Conservation (phyloP, 106 monocot species). For the Platanthera guangdongensis region DNA sequence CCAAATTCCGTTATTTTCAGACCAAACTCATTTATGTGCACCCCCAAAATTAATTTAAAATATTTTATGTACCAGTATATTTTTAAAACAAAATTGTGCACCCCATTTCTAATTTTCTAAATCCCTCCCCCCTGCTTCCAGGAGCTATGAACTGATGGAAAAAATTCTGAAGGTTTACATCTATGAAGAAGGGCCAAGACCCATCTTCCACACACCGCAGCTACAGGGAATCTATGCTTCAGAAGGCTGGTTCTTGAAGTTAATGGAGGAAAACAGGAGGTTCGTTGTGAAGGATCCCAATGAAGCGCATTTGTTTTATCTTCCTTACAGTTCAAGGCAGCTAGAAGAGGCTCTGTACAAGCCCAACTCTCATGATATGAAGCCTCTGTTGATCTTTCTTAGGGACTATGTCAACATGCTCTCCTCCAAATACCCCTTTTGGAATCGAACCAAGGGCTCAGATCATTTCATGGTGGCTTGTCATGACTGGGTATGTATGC, state of each 20-base stretch:
- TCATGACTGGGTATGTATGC: constrained; percentile 65
- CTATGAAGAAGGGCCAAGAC: constrained; percentile 53
- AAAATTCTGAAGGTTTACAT: constrained; percentile 62
- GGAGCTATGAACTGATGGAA: constrained; percentile 90
- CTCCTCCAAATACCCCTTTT: constrained; percentile 55
- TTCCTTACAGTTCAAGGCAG: constrained; percentile 47
- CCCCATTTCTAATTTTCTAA: no score
- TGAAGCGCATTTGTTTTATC: constrained; percentile 68
- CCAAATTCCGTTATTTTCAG: no score
- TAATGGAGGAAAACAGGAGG: constrained; percentile 37
- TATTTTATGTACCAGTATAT: no score
- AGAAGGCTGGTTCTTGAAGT: constrained; percentile 81
- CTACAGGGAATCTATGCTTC: constrained; percentile 72
- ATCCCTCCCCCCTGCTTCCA: constrained; percentile 10
- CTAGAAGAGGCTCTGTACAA: constrained; percentile 38
- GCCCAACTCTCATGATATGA: constrained; percentile 36
- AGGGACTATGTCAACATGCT: constrained; percentile 47
- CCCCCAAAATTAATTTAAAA: no score
- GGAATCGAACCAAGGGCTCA: constrained; percentile 70
- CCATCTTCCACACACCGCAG: constrained; percentile 57
- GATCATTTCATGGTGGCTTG: constrained; percentile 84
- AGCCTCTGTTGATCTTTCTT: constrained; percentile 28
- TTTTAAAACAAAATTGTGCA: no score
- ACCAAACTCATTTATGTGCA: no score
- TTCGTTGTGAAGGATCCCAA: constrained; percentile 42